Base-by-base conservation (phyloP, 2,329 filamentous ascomycete genomes). In the Didymella segeticola region DNA sequence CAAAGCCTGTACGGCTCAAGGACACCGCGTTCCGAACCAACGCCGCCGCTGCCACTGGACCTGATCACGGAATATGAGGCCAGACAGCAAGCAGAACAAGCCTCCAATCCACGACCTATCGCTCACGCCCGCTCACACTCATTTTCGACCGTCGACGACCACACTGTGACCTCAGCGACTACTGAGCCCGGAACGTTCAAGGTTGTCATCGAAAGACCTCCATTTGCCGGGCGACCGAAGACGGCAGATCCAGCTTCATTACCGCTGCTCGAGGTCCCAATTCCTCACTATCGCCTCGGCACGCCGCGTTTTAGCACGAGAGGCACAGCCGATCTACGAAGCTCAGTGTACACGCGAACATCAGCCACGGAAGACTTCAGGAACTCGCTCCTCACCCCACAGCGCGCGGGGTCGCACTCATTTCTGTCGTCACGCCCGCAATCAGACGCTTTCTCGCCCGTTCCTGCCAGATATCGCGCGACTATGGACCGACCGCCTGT, bases 251-350 rank as follows among this genome's bases (percentile, higher is more conserved):
- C 74, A 15, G 68, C 71, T 33, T 74, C 75, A n/a, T 15, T 56
- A 27, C 86, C 85, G 11, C 77, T 86, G 29, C 79, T 96, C 43
- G 85, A 92, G 62, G 83, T 93, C 36, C 82, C 86, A 19, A 96
- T 96, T 43, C 92, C 93, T 29, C 88, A 90, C 51, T 96, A 93
- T 81, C 87, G 88, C 61, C 79, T 97, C 52, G 93, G 92, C 11
- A 89, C 88, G 1, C 91, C 91, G 15, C 85, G 86, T 53, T 96
- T 96, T 74, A 93, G 89, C 59, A 78, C 84, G 47, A 83, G 84
- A 63, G 91, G 91, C 10, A 92, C 89, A 2, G 86, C 90, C 2
- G 83, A 91, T 58, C 80, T 97, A 59, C 87, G 90, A 57, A 89
- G 87, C 61, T 96, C 93, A n/a, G 87, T 89, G 14, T 90, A 91